Base-by-base conservation (phyloP, 2,329 filamentous ascomycete genomes). In the Phialophora verrucosa region DNA sequence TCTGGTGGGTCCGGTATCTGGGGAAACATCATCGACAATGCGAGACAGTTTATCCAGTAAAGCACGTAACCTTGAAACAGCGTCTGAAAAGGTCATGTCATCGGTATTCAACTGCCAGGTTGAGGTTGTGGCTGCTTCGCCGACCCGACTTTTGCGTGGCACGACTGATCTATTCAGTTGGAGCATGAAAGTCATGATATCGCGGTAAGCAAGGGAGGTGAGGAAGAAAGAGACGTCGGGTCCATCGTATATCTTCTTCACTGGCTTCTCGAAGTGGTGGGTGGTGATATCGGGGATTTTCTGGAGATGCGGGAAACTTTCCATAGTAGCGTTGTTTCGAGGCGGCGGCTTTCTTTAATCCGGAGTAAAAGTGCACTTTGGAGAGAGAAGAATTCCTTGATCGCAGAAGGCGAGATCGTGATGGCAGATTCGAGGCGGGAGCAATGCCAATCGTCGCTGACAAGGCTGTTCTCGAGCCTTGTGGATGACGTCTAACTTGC, bases 161-260 rank as follows among this genome's bases (percentile, higher is more conserved):
- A 94, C 91, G 80, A 98, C 87, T 11, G 93, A 86, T 65, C 90
- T 88, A 77, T 97, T 98, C 57, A 99, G 88, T 79, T 98, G 95
- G 71, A 96, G 84, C 55, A 98, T 82, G 77, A 97, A 98, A 55
- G 87, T 85, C 78, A 92, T 90, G 62, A 99, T 91, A 75, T 97
- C 92, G 65, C 88, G 85, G 79, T 98, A 97, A 53, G 92, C 95
- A 71, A 86, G 87, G 57, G 91, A 93, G 8, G 84, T 85, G 61
- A 96, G 86, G 78, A 98, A 99, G 69, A 85, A 86, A 23, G 86
- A 78, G 62, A 99, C 91, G 83, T 98, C 93, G 66, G 89, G 82
- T 64, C 90, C 90, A 73, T 95, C 91, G 79, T 96, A 85, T 80
- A 99, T 99, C 74, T 84, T 84, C 78, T 98, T 99, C 64, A 77